Evolutionary conservation across 2,329 filamentous ascomycete genomes (phyloP).

Genomic region (Aspergillus flavus): DNA sequence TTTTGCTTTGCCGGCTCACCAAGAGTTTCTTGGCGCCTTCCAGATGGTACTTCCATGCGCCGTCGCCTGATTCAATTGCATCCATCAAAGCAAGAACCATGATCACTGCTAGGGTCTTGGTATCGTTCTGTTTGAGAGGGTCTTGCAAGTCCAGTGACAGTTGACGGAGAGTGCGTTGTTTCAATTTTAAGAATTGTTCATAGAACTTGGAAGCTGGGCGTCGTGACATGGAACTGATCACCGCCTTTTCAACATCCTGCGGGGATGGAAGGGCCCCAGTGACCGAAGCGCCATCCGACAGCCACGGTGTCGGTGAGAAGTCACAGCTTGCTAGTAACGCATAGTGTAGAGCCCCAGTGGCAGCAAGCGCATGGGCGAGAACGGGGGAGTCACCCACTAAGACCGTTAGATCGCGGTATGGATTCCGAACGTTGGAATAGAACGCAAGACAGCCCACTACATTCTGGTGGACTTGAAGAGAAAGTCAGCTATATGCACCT

Average conservation of each 20-base stretch:
- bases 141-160: slow-evolving; percentile 39
- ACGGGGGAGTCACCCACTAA: slow-evolving; percentile 49
- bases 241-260: slow-evolving; percentile 31
- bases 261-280: slow-evolving; percentile 23
- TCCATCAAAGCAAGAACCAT: slow-evolving; percentile 55
- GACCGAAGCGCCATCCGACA: slow-evolving; percentile 21
- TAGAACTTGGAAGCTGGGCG: slow-evolving; percentile 39
- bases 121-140: slow-evolving; percentile 38
- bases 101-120: slow-evolving; percentile 49
- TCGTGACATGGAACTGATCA: slow-evolving; percentile 34
- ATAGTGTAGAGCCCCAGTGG: slow-evolving; percentile 53
- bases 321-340: slow-evolving; percentile 40
- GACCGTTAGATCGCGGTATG: slow-evolving; percentile 52
- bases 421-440: slow-evolving; percentile 51
- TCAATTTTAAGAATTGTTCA: slow-evolving; percentile 49
- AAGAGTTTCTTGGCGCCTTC: slow-evolving; percentile 54
- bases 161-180: slow-evolving; percentile 51
- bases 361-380: slow-evolving; percentile 50
- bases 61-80: slow-evolving; percentile 53
- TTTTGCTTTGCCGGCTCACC: slow-evolving; percentile 36
- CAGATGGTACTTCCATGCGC: slow-evolving; percentile 55
- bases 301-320: slow-evolving; percentile 39
- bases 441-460: slow-evolving; percentile 51
- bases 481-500: slow-evolving; percentile 19
- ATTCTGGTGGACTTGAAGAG: slow-evolving; percentile 35